Conservation (phyloP, 306 rosid genomes). For the Coriaria nepalensis region DNA sequence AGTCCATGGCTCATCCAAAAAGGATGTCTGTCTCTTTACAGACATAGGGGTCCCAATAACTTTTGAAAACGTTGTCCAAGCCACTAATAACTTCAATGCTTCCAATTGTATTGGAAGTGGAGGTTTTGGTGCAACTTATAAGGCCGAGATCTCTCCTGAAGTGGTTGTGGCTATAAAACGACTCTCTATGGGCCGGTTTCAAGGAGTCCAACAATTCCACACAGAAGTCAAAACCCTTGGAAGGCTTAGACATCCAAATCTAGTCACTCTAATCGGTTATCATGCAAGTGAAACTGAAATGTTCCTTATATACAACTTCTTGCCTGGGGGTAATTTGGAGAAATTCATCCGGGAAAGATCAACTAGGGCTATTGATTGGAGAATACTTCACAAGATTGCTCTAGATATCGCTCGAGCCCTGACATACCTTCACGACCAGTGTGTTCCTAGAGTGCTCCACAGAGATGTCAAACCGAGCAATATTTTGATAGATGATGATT, state of each 20-base stretch:
- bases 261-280: conserved; percentile 77
- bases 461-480: conserved; percentile 96
- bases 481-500: conserved; percentile 74
- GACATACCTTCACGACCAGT: conserved; percentile 76
- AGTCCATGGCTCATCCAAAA: conserved; percentile 45
- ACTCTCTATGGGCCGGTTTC: conserved; percentile 82
- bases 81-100: conserved; percentile 65
- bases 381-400: conserved; percentile 85
- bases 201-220: conserved; percentile 75
- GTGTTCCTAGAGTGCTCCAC: conserved; percentile 88
- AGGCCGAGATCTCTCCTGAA: conserved; percentile 69
- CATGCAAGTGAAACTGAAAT: conserved; percentile 89
- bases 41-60: conserved; percentile 66
- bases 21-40: conserved; percentile 68
- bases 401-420: conserved; percentile 84
- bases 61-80: conserved; percentile 66
- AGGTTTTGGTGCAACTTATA: conserved; percentile 90
- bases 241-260: conserved; percentile 75
- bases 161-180: conserved; percentile 68
- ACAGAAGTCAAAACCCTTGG: conserved; percentile 88
- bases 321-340: conserved; percentile 85
- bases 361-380: conserved; percentile 84
- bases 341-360: conserved; percentile 85
- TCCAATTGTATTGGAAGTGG: conserved; percentile 91
- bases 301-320: conserved; percentile 76